Conservation (phyloP, 2,329 filamentous ascomycete species). For the Ceratocystis colombiana region DNA sequence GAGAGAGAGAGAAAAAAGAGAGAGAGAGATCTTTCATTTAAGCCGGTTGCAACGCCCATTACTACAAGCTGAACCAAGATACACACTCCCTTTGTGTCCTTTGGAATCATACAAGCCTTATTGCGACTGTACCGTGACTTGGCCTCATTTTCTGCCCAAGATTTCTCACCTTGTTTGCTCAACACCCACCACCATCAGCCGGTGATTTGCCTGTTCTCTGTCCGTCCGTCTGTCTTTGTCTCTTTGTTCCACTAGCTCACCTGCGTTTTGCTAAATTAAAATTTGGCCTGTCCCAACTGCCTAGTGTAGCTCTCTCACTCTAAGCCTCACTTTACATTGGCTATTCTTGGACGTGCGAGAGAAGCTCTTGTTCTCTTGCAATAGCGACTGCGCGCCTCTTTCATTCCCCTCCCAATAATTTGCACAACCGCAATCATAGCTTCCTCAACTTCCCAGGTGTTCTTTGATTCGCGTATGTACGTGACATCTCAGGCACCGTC, state of each 20-base stretch:
- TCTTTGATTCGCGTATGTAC: conserved; percentile 25
- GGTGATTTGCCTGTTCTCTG: not conserved
- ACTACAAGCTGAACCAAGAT: not conserved
- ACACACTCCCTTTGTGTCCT: not conserved
- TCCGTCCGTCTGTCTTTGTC: not conserved
- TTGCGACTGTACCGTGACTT: conserved; percentile 2
- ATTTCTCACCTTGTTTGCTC: not conserved
- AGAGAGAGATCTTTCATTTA: not conserved
- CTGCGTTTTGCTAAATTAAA: not conserved
- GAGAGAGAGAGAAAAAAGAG: not conserved
- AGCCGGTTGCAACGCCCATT: not conserved
- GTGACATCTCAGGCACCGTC: conserved; percentile 23
- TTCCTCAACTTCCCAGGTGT: conserved; percentile 20
- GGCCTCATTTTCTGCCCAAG: not conserved
- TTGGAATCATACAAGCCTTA: not conserved
- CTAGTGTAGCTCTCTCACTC: not conserved
- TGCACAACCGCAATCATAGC: conserved; percentile 29
- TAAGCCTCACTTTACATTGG: not conserved
- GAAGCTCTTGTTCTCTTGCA: conserved; percentile 25
- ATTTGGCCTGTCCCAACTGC: not conserved
- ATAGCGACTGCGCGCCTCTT: conserved; percentile 23
- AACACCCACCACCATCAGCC: not conserved
- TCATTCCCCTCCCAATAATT: conserved; percentile 26
- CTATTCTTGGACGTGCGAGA: conserved; percentile 3
- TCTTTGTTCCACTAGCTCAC: not conserved